Evolutionary conservation across 2,329 filamentous ascomycete species (phyloP).

Genomic region (Fusarium proliferatum): DNA sequence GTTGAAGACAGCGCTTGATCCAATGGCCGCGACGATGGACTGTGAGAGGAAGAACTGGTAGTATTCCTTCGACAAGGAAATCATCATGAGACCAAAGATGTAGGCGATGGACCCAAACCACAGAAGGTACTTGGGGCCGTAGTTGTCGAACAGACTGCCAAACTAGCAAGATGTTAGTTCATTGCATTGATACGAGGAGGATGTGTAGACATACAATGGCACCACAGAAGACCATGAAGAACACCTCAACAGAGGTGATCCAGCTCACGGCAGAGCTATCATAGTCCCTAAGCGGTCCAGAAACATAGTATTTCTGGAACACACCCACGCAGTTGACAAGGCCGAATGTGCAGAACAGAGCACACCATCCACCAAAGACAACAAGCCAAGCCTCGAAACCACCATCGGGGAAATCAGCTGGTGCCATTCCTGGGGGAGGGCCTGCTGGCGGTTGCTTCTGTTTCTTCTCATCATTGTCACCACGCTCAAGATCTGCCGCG

Average conservation of each 20-base stretch:
- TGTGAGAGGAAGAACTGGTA: constrained; percentile 60
- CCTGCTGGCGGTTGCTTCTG: constrained; percentile 27
- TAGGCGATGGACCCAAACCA: constrained; percentile 65
- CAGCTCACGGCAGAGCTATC: constrained; percentile 66
- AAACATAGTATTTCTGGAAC: constrained; percentile 69
- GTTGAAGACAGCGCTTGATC: constrained; percentile 58
- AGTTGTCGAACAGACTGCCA: constrained; percentile 72
- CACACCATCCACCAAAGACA: constrained; percentile 60
- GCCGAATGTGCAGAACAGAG: constrained; percentile 58
- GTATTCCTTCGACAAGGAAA: constrained; percentile 60
- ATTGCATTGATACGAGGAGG: constrained; percentile 11
- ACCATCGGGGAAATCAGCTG: constrained; percentile 69
- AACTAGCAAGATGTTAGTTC: constrained; percentile 44
- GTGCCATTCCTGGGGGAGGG: constrained; percentile 51
- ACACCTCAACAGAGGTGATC: constrained; percentile 68
- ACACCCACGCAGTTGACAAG: constrained; percentile 61
- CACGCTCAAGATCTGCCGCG: constrained; percentile 45
- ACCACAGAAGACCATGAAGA: constrained; percentile 61
- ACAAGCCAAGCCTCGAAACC: constrained; percentile 68
- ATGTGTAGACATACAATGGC: constrained; percentile 51
- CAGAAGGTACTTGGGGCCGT: constrained; percentile 70
- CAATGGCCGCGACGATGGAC: constrained; percentile 54
- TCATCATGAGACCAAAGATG: constrained; percentile 74
- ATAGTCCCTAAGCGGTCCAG: constrained; percentile 59
- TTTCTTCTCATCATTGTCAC: constrained; percentile 21